Evolutionary conservation across 2,329 filamentous ascomycete genomes (phyloP).

Genomic region (Myriangium duriaei): DNA sequence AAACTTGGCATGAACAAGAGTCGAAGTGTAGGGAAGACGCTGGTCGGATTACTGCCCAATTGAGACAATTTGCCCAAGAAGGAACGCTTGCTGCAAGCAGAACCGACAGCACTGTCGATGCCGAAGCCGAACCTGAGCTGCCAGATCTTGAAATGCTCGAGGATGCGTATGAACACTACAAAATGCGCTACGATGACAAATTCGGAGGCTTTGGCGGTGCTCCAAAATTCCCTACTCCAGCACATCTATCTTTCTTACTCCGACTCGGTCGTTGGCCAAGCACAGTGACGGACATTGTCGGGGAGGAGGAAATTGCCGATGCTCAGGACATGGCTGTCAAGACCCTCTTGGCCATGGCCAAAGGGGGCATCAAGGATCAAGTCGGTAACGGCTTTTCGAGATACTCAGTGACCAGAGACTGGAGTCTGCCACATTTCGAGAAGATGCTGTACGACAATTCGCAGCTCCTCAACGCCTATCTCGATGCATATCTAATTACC

Average conservation of each 20-base stretch:
- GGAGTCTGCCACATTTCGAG: slow-evolving; percentile 92
- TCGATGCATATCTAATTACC: slow-evolving; percentile 69
- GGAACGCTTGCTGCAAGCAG: slow-evolving; percentile 46
- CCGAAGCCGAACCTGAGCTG: slow-evolving; percentile 33
- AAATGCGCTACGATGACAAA: slow-evolving; percentile 62
- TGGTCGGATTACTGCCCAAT: slow-evolving; percentile 64
- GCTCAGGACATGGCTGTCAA: slow-evolving; percentile 68
- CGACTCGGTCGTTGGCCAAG: slow-evolving; percentile 58
- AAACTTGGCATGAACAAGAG: slow-evolving; percentile 72
- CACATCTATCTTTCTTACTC: slow-evolving; percentile 72
- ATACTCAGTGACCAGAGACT: slow-evolving; percentile 83
- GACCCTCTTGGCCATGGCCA: slow-evolving; percentile 67
- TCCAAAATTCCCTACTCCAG: slow-evolving; percentile 83
- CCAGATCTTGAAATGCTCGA: slow-evolving; percentile 86
- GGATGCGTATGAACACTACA: slow-evolving; percentile 74
- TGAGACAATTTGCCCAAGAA: slow-evolving; percentile 80
- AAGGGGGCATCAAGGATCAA: slow-evolving; percentile 60
- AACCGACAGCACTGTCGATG: slow-evolving; percentile 14
- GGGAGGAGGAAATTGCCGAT: slow-evolving; percentile 59
- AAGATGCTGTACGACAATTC: slow-evolving; percentile 94
- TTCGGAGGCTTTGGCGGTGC: slow-evolving; percentile 64
- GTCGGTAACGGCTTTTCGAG: slow-evolving; percentile 68
- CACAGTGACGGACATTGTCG: slow-evolving; percentile 76
- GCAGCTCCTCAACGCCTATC: slow-evolving; percentile 68
- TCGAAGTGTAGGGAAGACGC: slow-evolving; percentile 72